Percentiles rank a stretch among this genome's conserved stretches.
Evolutionary conservation across 441 rosid species (phyloP).

Genomic region (Euphorbia corollata): DNA sequence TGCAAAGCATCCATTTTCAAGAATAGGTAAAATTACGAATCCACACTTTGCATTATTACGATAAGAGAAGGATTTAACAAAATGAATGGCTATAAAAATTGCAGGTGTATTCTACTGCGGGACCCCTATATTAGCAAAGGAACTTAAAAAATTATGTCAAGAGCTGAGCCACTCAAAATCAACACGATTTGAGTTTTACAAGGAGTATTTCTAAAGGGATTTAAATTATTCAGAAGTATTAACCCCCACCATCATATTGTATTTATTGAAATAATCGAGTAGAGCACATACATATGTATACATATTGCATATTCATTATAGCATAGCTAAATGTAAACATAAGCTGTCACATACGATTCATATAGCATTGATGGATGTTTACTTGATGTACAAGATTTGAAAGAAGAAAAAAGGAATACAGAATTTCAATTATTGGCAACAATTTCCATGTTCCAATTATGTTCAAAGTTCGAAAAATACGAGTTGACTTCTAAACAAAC

Average conservation of each 20-base stretch:
- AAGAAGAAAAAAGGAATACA: neutral
- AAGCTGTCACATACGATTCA: slow-evolving; percentile 2
- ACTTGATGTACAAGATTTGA: slow-evolving; percentile 3
- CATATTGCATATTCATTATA: slow-evolving; percentile 16
- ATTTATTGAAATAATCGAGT: slow-evolving; percentile 23
- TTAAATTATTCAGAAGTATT: slow-evolving; percentile 2
- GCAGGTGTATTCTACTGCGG: slow-evolving; percentile 98
- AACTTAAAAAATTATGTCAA: slow-evolving; percentile 61
- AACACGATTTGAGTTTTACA: slow-evolving; percentile 83
- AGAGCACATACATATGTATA: slow-evolving; percentile 14
- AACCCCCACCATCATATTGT: slow-evolving; percentile 16
- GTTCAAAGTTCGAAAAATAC: neutral
- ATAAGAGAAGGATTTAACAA: neutral
- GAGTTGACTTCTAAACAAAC: neutral
- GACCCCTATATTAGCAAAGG: slow-evolving; percentile 82
- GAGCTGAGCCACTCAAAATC: slow-evolving; percentile 70
- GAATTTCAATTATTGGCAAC: slow-evolving; percentile 1
- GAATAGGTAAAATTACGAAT: slow-evolving; percentile 49
- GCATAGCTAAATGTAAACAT: slow-evolving; percentile 23
- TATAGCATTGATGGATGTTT: slow-evolving; percentile 7
- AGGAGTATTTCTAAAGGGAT: slow-evolving; percentile 61
- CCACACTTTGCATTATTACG: neutral
- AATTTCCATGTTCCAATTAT: neutral
- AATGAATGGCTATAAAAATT: slow-evolving; percentile 6
- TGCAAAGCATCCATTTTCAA: slow-evolving; percentile 68